Evolutionary conservation across 2,329 filamentous ascomycete species (phyloP).

Genomic region (Alternaria metachromatica): DNA sequence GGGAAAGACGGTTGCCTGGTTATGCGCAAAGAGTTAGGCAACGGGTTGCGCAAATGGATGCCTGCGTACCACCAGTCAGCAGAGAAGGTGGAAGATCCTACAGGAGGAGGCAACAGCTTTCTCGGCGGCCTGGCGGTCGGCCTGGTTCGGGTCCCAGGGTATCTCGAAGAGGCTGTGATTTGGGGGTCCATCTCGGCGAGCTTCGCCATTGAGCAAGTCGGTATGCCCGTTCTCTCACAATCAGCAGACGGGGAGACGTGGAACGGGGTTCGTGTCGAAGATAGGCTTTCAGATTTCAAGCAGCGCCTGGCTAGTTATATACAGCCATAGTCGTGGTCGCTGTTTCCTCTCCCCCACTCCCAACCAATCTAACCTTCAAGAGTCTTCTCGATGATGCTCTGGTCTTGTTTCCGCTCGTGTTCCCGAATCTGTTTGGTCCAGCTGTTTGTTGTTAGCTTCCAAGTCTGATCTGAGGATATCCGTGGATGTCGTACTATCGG

Average conservation of each 20-base stretch:
- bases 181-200: slow-evolving; percentile 86
- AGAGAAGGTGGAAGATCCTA: slow-evolving; percentile 80
- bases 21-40: slow-evolving; percentile 45
- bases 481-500: slow-evolving; percentile 69
- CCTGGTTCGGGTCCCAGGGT: slow-evolving; percentile 51
- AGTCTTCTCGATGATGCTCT: slow-evolving; percentile 26
- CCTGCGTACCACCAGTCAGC: slow-evolving; percentile 72
- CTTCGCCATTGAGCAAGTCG: slow-evolving; percentile 94
- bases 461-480: neutral
- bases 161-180: slow-evolving; percentile 72
- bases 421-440: slow-evolving; percentile 77
- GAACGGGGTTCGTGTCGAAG: slow-evolving; percentile 55
- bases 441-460: slow-evolving; percentile 53
- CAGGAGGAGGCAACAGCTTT: slow-evolving; percentile 92
- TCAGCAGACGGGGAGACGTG: slow-evolving; percentile 51
- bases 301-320: slow-evolving; percentile 48
- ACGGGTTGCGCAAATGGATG: slow-evolving; percentile 66
- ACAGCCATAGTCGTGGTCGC: slow-evolving; percentile 42
- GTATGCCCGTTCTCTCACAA: slow-evolving; percentile 68
- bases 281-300: slow-evolving; percentile 53
- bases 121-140: slow-evolving; percentile 68
- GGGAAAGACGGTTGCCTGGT: slow-evolving; percentile 74
- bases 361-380: slow-evolving; percentile 12
- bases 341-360: neutral
- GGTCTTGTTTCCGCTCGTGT: slow-evolving; percentile 63